Base-by-base conservation (phyloP, 108 stramenopile genomes). In the Hondaea fermentalgiana region DNA sequence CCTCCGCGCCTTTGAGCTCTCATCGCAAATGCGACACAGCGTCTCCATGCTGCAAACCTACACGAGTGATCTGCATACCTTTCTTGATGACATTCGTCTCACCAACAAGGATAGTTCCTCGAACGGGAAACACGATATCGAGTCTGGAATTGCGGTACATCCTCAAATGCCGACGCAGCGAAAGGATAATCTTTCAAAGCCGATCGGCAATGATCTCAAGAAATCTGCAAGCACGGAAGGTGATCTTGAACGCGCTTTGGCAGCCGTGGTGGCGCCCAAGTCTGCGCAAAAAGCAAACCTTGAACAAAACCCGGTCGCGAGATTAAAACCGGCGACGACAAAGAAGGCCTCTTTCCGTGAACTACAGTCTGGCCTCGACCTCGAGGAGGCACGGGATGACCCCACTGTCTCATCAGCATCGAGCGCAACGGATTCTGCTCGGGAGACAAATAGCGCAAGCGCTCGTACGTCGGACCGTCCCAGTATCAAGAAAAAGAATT, bases 11-110 rank as follows among this genome's bases (percentile, higher is more conserved):
- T 83, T 83, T 23, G 23, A 83, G 51, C 45, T 83, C 6, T 83
- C 76, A 12, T 83, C 76, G 6, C 76, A 83, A 35, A 83, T 83
- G 76, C 76, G 76, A 12, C 76, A 83, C 28, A 83, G 76, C 51
- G 76, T 83, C 17, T 21, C 10, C 49, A 53, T 83, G 51, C 76
- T 83, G 12, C 76, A 83, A 23, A 45, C 76, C 6, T 83, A 83
- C 76, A 83, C 76, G 19, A 83, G 51, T 23, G 76, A 83, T 35
- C 51, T 83, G 76, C 76, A 83, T 3, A 53, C 76, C 0, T 83
- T 83, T 23, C 23, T 83, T 6, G 76, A 83, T 35, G 76, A 53
- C 23, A 83, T 83, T 3, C 76, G 76, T 53, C 45, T 53, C 25
- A 83, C 14, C 19, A 21, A 19, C 76, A 83, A 83, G 51, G 12